Evolutionary conservation across 768 basidiomycete species (phyloP), one percentile per base, ranked within the genome.

Genomic region (Auriscalpium vulgare): DNA sequence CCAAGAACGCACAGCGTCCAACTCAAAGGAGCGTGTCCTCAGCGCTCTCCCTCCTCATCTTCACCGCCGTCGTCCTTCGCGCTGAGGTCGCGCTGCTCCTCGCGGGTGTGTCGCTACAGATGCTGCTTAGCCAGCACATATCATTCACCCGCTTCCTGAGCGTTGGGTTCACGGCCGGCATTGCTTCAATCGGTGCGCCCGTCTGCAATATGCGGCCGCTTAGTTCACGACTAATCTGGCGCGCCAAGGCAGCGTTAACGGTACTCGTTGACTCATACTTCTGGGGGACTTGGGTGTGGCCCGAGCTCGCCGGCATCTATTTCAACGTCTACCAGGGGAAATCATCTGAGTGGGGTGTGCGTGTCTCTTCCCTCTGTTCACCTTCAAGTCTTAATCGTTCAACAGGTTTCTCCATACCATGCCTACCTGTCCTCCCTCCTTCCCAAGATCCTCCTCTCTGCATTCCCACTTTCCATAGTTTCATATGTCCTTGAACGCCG

Each of bases 311-410:
- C 1, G 78, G 82, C 0, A 60, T 95, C 10, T 84, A 83, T 60
- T 99, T 91, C 74, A 99, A 98, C 65, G 81, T 97, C 23, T 72
- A 85, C 6, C 70, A 91, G 66, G 93, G 94, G 13, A 93, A 95
- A 68, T 86, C 88, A 29, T 72, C 84, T 0, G 84, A 94, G 17
- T 99, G 97, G 97, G 97, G 97, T 59, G 91, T 95, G 68, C 60
- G 88, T 77, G 19, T 21, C 21, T 29, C 47, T 17, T 23, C 53
- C 35, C 36, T 23, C 38, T 49, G 19, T 19, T 43, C 8, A 21
- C 34, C 8, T 52, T 17, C 35, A 29, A 29, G 21, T 6, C 17
- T 53, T 47, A 64, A 34, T 61, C 37, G 19, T 8, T 2, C 11
- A 16, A 5, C 67, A 89, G 91, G 79, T 79, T 21, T 91, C 88